Base-by-base conservation (phyloP, 306 rosid genomes). In the Cucumis cinereus region DNA sequence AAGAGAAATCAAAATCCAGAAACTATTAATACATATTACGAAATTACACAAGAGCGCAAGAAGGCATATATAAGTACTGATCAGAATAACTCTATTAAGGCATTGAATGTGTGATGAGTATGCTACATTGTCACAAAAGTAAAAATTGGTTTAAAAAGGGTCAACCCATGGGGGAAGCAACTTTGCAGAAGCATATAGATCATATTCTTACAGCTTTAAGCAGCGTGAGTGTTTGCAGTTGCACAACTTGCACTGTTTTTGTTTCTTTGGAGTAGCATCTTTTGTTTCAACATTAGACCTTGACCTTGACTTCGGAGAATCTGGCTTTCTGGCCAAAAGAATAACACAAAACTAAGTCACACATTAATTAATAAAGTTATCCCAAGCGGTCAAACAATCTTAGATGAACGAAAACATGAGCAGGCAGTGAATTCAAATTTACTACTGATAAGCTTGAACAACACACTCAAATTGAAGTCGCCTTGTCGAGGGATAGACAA, bases 191-290 rank as follows among this genome's bases (percentile, higher is more conserved):
- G 50, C 53, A 74, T 54, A 38, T 13, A 75, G 82, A 75, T 64
- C 78, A 61, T 43, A 77, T 82, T 80, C 98, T 89, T 90, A 94
- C 99, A 92, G 80, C 92, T 94, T 94, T 77, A 94, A 86, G 85
- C 98, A 94, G 81, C 88, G 91, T 49, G 98, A 94, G 82, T 94
- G 94, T 86, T 91, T 94, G 79, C 97, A 92, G 79, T 92, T 94
- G 83, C 99, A 94, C 89, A 96, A 92, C 77, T 92, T 94, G 83
- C 99, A 94, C 89, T 94, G 99, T 74, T 92, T 92, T 81, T 92
- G 96, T 88, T 90, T 94, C 91, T 90, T 94, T 43, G 97, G 99
- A 77, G 99, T 94, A 61, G 85, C 82, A 22, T 90, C 97, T 79
- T 94, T 92, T 59, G 81, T 81, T 30, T 92, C 97, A 82, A 87